Percentiles rank a stretch among this genome's conserved stretches.
These are phyloP conservation scores for Serendipita indica DNA, from an alignment of 768 basidiomycete genomes.

Conservation along the genomic window DNA sequence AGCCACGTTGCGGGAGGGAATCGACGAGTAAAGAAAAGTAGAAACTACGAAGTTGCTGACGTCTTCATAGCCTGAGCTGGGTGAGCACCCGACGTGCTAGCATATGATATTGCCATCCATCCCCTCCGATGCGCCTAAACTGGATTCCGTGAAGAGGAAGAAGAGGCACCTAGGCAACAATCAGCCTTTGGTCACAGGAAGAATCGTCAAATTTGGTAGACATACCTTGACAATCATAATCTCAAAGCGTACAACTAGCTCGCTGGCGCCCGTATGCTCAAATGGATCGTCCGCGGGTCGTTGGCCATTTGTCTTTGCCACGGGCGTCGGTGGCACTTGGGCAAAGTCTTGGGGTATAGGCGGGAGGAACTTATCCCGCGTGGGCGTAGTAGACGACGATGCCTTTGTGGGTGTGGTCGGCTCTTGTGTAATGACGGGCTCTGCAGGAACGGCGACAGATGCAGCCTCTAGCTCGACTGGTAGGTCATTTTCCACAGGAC, in stretches of 20 bases:
- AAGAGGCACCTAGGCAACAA: constrained; percentile 59
- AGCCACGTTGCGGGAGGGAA: no score
- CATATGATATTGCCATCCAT: constrained; percentile 97
- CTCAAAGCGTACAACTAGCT: constrained; percentile 85
- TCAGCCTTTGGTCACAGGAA: neutral
- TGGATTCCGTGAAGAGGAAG: constrained; percentile 89
- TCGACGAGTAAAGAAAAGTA: no score
- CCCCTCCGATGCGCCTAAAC: constrained; percentile 78
- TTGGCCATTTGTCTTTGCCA: constrained; percentile 36
- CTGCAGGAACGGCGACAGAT: neutral
- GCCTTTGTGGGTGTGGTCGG: constrained; percentile 9
- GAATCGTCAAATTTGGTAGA: constrained; percentile 13
- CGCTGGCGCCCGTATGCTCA: constrained; percentile 59
- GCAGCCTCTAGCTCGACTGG: neutral
- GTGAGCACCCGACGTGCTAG: constrained; percentile 76
- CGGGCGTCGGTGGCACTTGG: constrained; percentile 19
- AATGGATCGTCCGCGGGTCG: constrained; percentile 51
- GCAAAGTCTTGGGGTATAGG: constrained; percentile 65
- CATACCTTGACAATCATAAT: constrained; percentile 92
- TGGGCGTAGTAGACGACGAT: neutral
- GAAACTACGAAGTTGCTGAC: neutral
- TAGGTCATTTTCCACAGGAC: constrained; percentile 16
- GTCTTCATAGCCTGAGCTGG: constrained; percentile 61
- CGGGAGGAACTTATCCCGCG: constrained; percentile 41
- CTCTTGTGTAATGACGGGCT: neutral